Evolutionary conservation across 2,329 filamentous ascomycete species (phyloP), one percentile per base, ranked within the genome.

Genomic region (Akanthomyces lecanii): DNA sequence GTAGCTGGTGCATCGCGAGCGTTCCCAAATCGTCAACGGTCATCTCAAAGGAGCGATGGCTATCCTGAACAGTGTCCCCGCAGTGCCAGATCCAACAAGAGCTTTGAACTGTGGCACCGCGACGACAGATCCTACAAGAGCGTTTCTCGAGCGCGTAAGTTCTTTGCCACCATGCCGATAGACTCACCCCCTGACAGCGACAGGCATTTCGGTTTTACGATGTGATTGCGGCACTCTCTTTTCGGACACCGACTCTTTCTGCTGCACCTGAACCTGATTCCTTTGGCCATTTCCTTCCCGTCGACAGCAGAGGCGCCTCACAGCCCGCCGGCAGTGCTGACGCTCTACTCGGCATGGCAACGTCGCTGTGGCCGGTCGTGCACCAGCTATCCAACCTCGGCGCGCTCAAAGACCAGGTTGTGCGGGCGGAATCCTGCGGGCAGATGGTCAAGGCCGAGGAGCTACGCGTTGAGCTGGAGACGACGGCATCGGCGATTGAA

Each of bases 121-220:
- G 44, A 74, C 77, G 21, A 72, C 76, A 3, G 81, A 82, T 59
- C 78, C 82, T 1, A 85, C 84, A 0, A 78, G 81, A 48, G 72
- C 80, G 48, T 88, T 88, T 66, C 73, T 88, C 2, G 85, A 87
- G 71, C 77, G 85, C 16, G 85, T 87, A 75, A 63, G 74, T 28
- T 16, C 7, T 58, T 42, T 40, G 5, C 1, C 4, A 3, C n/a
- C 18, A 10, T 12, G 38, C 38, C 12, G 18, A 40, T 4, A 36
- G 16, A 53, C 7, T 7, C 11, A 52, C 2, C 21, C 4, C 5
- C 59, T 61, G 5, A 61, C 30, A 4, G 12, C 59, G 36, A 36
- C 61, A 87, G 85, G 84, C 85, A 1, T 88, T 88, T 67, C 81
- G 83, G 6, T 88, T 87, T 67, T 87, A 88, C 72, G 85, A 88